Percentiles rank a stretch among this genome's conserved stretches.
Evolutionary conservation across 2,329 filamentous ascomycete genomes (phyloP).

Genomic region (Aureobasidium sp.): DNA sequence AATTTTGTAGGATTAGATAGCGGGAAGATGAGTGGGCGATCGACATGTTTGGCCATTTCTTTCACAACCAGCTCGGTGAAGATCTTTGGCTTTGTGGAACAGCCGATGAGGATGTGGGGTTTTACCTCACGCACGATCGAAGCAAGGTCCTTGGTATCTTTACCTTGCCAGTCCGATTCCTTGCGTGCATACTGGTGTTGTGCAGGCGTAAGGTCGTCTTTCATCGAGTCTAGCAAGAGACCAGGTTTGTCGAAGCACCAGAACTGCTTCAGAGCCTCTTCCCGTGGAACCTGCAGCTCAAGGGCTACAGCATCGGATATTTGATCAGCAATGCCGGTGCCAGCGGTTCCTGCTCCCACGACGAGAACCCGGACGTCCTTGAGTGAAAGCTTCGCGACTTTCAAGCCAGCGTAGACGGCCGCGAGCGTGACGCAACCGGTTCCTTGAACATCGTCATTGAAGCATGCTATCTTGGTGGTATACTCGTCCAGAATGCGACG

Average conservation of each 20-base stretch:
- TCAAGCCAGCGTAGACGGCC: slow-evolving; percentile 66
- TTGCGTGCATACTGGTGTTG: slow-evolving; percentile 61
- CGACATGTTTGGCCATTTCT: slow-evolving; percentile 66
- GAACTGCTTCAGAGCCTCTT: slow-evolving; percentile 70
- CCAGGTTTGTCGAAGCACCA: slow-evolving; percentile 80
- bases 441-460: slow-evolving; percentile 87
- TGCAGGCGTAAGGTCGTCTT: slow-evolving; percentile 54
- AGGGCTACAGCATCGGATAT: slow-evolving; percentile 69
- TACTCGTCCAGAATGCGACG: slow-evolving; percentile 70
- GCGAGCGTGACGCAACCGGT: slow-evolving; percentile 83
- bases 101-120: slow-evolving; percentile 76
- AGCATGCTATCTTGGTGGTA: slow-evolving; percentile 65
- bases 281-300: slow-evolving; percentile 54
- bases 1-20: slow-evolving; percentile 78
- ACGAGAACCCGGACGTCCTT: slow-evolving; percentile 58
- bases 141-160: slow-evolving; percentile 50
- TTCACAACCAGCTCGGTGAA: slow-evolving; percentile 68
- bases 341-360: slow-evolving; percentile 70
- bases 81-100: slow-evolving; percentile 65
- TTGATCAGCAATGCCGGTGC: slow-evolving; percentile 79
- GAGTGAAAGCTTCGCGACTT: slow-evolving; percentile 59
- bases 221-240: slow-evolving; percentile 57
- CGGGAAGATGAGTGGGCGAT: slow-evolving; percentile 75
- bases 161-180: slow-evolving; percentile 53
- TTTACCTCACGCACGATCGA: slow-evolving; percentile 61